Base-by-base conservation (phyloP, 164 flowering plant species). In the Amborella trichopoda region DNA sequence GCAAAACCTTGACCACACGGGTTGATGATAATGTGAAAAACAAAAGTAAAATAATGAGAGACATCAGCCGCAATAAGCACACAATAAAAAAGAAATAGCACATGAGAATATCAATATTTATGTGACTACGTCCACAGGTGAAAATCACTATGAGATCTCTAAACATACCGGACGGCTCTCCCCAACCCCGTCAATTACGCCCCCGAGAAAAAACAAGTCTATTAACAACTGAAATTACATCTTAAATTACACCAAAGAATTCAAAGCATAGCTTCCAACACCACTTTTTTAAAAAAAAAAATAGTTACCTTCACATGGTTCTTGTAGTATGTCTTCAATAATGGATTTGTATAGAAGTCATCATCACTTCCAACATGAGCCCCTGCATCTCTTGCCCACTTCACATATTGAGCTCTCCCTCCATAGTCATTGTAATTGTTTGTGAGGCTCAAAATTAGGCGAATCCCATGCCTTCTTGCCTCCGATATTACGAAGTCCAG, bases 401-500 rank as follows among this genome's bases (percentile, higher is more conserved):
- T 44, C 1, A 55, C 59, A 48, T 67, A 67, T 17, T 67, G 71
- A 4, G 56, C 11, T 36, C 36, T 51, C n/a, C 71, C 71, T 34
- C 67, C 67, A 40, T 23, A 67, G 28, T 62, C 67, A 0, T 58
- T 48, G 27, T 25, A 67, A 25, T 62, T 67, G 44, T 67, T 67
- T 1, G 45, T 59, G 2, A 67, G 40, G 63, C 67, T 67, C 45
- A 67, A 39, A 43, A 67, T 54, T 24, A 67, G 45, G 2, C 47
- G 49, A 25, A 67, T 40, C 9, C 67, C 64, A 45, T 58, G 27
- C 36, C 45, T 51, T 2, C 33, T 6, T 13, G 71, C 71, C 40
- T 62, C 61, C 3, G 64, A 50, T 16, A 67, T 40, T 22, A 62
- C 64, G 20, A 67, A 67, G 40, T 67, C 67, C 2, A 67, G 64